Evolutionary conservation across 495 filamentous ascomycete species (phyloP), one percentile per base, ranked within the genome.

Genomic region (Penicillium silybi): DNA sequence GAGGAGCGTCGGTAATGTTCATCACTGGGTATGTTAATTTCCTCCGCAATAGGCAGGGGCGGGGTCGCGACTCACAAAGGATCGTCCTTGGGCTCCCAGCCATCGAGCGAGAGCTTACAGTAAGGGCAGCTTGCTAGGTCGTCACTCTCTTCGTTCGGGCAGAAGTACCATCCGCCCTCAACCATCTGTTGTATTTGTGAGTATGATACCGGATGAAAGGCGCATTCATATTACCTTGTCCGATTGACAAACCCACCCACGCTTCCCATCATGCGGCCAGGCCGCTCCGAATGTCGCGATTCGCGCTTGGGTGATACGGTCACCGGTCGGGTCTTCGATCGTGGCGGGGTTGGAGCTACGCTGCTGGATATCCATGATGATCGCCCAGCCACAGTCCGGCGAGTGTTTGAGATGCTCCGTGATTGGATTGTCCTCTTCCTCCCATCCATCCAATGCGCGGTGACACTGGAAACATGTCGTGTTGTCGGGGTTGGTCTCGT

Each of bases 111-210:
- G 25, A 97, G 68, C 32, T 81, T 79, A 68, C 93, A 98, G 66
- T 97, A 97, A 16, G 85, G 80, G 63, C 93, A 98, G 11, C 82
- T 91, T 3, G 86, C 88, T 66, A 90, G 83, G 67, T 98, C 93
- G 47, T 89, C 80, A 23, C 81, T 85, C 29, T 92, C 90, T 29
- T 78, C 73, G 1, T 78, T 88, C 0, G 93, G 93, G 29, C 89
- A 90, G 68, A 92, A 96, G 64, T 87, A 89, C 90, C 92, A 98
- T 15, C 93, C 93, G 6, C 88, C 88, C 48, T 90, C 86, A 37
- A 88, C 87, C 79, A 97, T 88, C 91, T 97, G 57, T 37, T n/a
- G 32, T 23, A 44, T 37, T 34, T 50, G 48, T 62, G 44, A 56
- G 48, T 44, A 43, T 49, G 39, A 64, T 56, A 43, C 55, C 48